Percentiles rank a stretch among this genome's conserved stretches.
phyloP scores from a whole-genome alignment of 129 eudicot species.

The Apium graveolens region DNA sequence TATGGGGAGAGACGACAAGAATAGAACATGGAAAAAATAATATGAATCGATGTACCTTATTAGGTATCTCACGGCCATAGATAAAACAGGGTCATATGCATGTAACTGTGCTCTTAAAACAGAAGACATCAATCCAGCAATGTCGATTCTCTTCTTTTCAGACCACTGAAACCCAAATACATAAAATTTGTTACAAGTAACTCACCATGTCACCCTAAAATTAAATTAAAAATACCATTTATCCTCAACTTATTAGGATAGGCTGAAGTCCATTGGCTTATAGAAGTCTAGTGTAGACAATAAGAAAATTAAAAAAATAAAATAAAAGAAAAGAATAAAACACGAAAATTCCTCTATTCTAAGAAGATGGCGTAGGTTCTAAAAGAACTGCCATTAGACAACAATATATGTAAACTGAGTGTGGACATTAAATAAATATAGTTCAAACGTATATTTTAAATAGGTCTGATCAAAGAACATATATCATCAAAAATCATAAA shows the following conservation, averaged over 20 bases:
- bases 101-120: slow-evolving; percentile 81
- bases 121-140: slow-evolving; percentile 87
- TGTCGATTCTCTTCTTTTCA: slow-evolving; percentile 77
- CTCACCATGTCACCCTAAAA: not conserved
- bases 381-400: not conserved
- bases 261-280: not conserved
- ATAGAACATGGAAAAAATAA: not conserved
- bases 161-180: slow-evolving; percentile 69
- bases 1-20: not conserved
- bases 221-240: not conserved
- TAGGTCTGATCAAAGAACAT: not conserved
- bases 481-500: not conserved
- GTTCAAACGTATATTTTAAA: not conserved
- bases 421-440: not conserved
- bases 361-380: not conserved
- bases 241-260: not conserved
- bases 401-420: not conserved
- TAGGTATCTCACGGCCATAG: slow-evolving; percentile 87
- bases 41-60: slow-evolving; percentile 47
- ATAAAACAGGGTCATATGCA: slow-evolving; percentile 84
- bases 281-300: not conserved
- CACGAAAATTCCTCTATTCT: not conserved
- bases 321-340: not conserved
- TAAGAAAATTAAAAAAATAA: not conserved
- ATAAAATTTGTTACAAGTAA: slow-evolving; percentile 3